A percentile compares a stretch with the other conserved stretches of the same genome.
Conservation (phyloP, 192 early-diverging fungal genomes). For the Thamnidium elegans region DNA sequence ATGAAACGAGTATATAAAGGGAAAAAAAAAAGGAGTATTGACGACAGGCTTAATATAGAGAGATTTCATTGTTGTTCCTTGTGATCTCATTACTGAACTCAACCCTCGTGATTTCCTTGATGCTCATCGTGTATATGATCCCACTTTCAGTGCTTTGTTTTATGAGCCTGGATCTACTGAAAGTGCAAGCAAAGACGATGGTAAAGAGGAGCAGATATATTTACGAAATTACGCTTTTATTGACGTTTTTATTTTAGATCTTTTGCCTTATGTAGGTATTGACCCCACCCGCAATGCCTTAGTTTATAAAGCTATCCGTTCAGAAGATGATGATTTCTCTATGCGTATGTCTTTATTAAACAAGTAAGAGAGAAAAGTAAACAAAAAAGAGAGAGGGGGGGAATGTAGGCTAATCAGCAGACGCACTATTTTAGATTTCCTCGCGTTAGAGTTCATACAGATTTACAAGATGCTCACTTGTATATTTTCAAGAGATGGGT, state of each 20-base stretch:
- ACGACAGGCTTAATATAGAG: constrained; percentile 38
- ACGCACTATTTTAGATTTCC: constrained; percentile 75
- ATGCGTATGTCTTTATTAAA: constrained; percentile 52
- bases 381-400: constrained; percentile 28
- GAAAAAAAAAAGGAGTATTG: not conserved
- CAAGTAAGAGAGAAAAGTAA: constrained; percentile 29
- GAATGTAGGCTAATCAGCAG: not conserved
- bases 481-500: constrained; percentile 96
- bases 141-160: constrained; percentile 80
- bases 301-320: constrained; percentile 36
- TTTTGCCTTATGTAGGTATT: constrained; percentile 49
- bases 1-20: not conserved
- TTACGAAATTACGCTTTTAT: not conserved
- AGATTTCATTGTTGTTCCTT: constrained; percentile 90
- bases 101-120: constrained; percentile 83
- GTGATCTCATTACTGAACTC: constrained; percentile 87
- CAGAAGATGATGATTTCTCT: constrained; percentile 57
- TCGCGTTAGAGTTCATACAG: constrained; percentile 70
- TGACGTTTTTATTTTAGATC: constrained; percentile 20
- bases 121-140: constrained; percentile 71
- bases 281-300: constrained; percentile 44
- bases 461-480: constrained; percentile 86
- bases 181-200: constrained; percentile 51
- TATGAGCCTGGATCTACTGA: constrained; percentile 78
- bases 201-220: constrained; percentile 14